phyloP scores from a whole-genome alignment of 805 yeast genomes.

The Sugiyamaella qingdaonensis region DNA sequence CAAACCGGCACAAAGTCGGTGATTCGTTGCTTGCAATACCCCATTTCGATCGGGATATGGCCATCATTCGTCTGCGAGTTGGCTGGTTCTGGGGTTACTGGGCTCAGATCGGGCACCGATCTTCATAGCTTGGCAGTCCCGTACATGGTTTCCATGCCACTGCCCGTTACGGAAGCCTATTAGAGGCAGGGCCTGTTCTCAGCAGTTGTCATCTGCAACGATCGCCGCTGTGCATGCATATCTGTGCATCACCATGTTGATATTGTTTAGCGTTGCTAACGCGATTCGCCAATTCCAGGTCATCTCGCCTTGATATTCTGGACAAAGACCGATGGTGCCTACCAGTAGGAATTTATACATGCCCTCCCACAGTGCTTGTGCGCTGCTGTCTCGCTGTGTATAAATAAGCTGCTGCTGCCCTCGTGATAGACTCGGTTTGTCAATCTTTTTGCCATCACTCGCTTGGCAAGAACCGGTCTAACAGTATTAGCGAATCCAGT shows the following conservation, averaged over 20 bases:
- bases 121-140: neutral
- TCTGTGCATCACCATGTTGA: neutral
- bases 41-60: neutral
- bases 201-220: neutral
- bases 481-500: neutral
- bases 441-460: neutral
- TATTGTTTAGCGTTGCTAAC: neutral
- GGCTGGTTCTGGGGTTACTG: neutral
- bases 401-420: neutral
- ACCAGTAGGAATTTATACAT: neutral
- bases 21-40: neutral
- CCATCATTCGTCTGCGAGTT: neutral
- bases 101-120: neutral
- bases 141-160: neutral
- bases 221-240: neutral
- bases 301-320: neutral
- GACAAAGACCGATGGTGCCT: neutral
- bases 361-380: neutral
- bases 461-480: neutral
- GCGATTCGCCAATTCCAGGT: conserved; percentile 1
- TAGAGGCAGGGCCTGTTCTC: neutral
- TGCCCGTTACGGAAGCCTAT: neutral
- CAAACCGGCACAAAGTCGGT: neutral
- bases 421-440: neutral
- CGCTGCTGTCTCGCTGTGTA: neutral